phyloP scores from a whole-genome alignment of 2,329 filamentous ascomycete species.

The Cadophora sp. region DNA sequence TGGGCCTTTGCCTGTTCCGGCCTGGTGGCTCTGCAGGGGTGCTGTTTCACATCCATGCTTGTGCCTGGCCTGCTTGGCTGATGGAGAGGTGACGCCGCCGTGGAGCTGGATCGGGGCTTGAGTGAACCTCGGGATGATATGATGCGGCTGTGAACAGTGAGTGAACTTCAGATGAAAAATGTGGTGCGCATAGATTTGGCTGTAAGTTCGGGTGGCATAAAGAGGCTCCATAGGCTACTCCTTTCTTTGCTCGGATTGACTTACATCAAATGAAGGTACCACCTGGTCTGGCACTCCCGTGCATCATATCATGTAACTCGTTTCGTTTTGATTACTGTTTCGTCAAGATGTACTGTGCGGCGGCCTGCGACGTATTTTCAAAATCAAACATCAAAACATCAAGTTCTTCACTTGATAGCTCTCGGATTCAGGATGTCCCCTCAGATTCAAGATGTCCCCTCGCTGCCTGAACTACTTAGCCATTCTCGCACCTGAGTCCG shows the following conservation, averaged over 20 bases:
- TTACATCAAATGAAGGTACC: too few relatives aligned
- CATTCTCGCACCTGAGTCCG: too few relatives aligned
- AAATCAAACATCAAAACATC: too few relatives aligned
- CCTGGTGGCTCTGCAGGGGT: background rate
- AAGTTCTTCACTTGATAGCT: too few relatives aligned
- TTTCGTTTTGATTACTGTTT: background rate
- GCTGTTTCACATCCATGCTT: background rate
- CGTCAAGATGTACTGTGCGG: background rate
- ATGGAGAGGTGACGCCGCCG: background rate
- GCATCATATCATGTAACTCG: background rate
- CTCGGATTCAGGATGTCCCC: too few relatives aligned
- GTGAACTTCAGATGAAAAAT: background rate
- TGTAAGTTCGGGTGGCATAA: too few relatives aligned
- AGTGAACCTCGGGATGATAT: background rate
- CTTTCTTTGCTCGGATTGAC: too few relatives aligned
- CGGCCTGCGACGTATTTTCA: too few relatives aligned
- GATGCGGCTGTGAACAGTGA: background rate
- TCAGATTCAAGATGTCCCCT: too few relatives aligned
- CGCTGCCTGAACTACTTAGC: too few relatives aligned
- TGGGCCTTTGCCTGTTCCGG: background rate
- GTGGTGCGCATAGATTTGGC: background rate
- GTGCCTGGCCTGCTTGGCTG: background rate
- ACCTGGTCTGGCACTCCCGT: too few relatives aligned
- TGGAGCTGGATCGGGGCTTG: background rate
- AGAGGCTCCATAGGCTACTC: too few relatives aligned